A percentile compares a stretch with the other conserved stretches of the same genome.
These are phyloP conservation scores for Chrysoporthe cubensis DNA, from an alignment of 2,329 filamentous ascomycete species.

Conservation along the genomic window DNA sequence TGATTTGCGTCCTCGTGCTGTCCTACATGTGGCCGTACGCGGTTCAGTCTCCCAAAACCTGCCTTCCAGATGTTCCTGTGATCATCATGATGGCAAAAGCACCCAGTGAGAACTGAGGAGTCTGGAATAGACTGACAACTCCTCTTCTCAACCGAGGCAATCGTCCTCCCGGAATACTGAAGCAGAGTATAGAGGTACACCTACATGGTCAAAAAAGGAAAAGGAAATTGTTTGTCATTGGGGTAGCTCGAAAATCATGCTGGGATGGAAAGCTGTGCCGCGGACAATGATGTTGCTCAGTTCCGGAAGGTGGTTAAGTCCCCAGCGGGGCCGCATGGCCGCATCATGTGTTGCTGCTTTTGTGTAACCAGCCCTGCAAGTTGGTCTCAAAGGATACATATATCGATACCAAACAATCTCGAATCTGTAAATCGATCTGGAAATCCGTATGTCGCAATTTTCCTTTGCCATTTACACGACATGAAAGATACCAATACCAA, in stretches of 20 bases:
- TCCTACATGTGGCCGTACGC: background rate
- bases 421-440: background rate
- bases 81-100: background rate
- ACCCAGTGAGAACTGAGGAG: background rate
- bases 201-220: no score
- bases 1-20: constrained; percentile 1
- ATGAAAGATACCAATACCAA: background rate
- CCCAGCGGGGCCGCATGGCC: constrained; percentile 15
- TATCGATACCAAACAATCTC: background rate
- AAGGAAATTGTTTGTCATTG: background rate
- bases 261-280: background rate
- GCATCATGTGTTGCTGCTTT: constrained; percentile 7
- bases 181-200: background rate
- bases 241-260: background rate
- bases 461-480: background rate
- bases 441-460: background rate
- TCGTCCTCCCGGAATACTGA: background rate
- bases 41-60: background rate
- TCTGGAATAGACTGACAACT: background rate
- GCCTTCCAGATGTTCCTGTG: constrained; percentile 1
- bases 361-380: background rate
- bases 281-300: background rate
- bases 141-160: background rate
- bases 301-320: constrained; percentile 15
- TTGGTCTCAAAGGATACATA: background rate